Base-by-base conservation (phyloP, 495 filamentous ascomycete species). In the Aspergillus hancockii region DNA sequence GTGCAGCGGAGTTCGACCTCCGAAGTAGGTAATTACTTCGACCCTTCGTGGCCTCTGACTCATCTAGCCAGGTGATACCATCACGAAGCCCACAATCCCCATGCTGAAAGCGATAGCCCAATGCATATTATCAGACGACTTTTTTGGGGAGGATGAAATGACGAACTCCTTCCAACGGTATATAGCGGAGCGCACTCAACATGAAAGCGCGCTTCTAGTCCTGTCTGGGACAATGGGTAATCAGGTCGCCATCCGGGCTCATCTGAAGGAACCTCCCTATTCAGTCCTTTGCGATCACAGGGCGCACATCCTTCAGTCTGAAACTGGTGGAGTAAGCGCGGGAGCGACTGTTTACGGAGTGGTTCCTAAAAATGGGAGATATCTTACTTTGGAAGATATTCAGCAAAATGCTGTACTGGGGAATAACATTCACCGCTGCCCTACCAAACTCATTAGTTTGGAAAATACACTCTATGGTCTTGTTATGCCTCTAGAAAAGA, bases 401-500 rank as follows among this genome's bases (percentile, higher is more conserved):
- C 59, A 82, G 58, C 72, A 78, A 55, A 64, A 72, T 49, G 67
- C 64, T 12, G 57, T 72, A 1, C 18, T 69, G 12, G 47, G 55
- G 1, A 40, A 62, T 4, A 66, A 76, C 43, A 63, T 69, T 47
- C 71, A 76, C 41, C 62, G 56, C 49, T 69, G 86, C 57, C 87
- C 90, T 0, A 92, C 89, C 0, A 77, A 78, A 25, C 81, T 92
- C 13, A 85, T 93, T 49, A 83, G 78, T 52, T 77, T 92, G 10
- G 90, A 93, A 65, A 92, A 92, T 63, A 92, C 90, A 10, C 82
- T 93, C 49, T 78, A 75, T 23, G 90, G 90, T 14, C 82, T 85
- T 38, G 72, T 92, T 47, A 83, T 87, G 78, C 90, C 90, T 9
- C 77, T 92, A 14, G 67, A 71, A 0, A 89, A 91, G 66, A 78